Evolutionary conservation across 116 monocot genomes (phyloP), one percentile per base, ranked within the genome.

Genomic region (Zostera marina): DNA sequence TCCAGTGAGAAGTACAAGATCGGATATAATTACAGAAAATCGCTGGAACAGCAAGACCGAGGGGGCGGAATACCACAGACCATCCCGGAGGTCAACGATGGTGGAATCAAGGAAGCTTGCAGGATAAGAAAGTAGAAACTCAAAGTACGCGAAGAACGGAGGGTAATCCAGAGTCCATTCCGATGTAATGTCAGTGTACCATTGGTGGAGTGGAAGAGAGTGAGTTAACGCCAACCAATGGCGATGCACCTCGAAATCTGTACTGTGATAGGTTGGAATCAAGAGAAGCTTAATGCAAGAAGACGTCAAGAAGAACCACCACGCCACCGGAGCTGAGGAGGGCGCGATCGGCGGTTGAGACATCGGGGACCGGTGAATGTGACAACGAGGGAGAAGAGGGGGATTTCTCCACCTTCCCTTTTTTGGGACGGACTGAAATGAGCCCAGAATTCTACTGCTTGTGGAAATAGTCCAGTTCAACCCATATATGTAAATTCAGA

Each of bases 141-240:
- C 72, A 74, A 85, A 85, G 73, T 73, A 63, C 69, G 88, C 94
- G 72, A 96, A 96, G 66, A 96, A 68, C 10, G 94, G 96, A 39
- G 96, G 96, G 76, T 96, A 96, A 67, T 96, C 96, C 67, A 96
- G 96, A 58, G 89, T 85, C 80, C 85, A 85, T 13, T 55, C 71
- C 65, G 69, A 66, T 41, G 81, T 81, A 53, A 66, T 39, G 70
- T 88, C 85, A 60, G 66, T 22, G 74, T 96, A 96, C 96, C 96
- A 96, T 0, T 44, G 73, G 40, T 63, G 43, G 60, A 80, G 62
- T 2, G 89, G 96, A 47, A 85, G 82, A 54, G 89, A 76, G 69
- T 70, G 71, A 41, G 94, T 88, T 19, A 96, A 75, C 41, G 84
- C 79, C 15, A 89, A 72, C 89, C 96, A 96, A 69, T 96, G 79